These are phyloP conservation scores for Blastocystis sp. DNA, from an alignment of 352 stramenopile genomes.

Conservation along the genomic window DNA sequence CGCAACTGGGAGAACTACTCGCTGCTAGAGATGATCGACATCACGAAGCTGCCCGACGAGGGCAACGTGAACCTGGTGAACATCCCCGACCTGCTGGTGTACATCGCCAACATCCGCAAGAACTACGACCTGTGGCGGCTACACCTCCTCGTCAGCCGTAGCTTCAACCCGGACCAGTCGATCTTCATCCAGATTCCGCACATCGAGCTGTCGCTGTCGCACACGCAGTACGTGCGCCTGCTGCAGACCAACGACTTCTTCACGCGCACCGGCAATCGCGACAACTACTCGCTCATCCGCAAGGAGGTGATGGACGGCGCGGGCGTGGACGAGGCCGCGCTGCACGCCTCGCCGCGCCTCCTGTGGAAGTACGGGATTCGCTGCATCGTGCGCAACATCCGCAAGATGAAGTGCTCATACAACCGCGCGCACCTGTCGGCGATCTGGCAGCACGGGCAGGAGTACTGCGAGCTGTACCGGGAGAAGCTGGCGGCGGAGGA, in stretches of 20 bases:
- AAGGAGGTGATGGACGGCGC: constrained; percentile 5
- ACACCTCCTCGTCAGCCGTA: not conserved
- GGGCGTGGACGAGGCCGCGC: not conserved
- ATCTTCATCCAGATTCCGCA: constrained; percentile 61
- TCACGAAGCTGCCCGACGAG: constrained; percentile 13
- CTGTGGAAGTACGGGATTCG: constrained; percentile 50
- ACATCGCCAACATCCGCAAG: constrained; percentile 41
- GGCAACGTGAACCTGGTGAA: constrained; percentile 52
- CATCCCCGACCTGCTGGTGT: constrained; percentile 41
- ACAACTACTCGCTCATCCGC: constrained; percentile 59
- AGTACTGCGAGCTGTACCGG: constrained; percentile 27
- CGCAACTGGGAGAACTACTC: constrained; percentile 35
- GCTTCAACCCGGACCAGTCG: constrained; percentile 30
- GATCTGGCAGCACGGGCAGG: constrained; percentile 12
- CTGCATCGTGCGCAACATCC: constrained; percentile 58
- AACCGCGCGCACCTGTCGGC: constrained; percentile 14
- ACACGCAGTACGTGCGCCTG: constrained; percentile 49
- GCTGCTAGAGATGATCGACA: constrained; percentile 46
- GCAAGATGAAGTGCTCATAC: constrained; percentile 56
- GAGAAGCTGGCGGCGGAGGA: constrained; percentile 11
- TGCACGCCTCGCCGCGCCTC: not conserved
- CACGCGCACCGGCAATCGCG: constrained; percentile 57
- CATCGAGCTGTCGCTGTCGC: constrained; percentile 54
- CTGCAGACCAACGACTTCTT: constrained; percentile 57
- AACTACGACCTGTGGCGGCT: constrained; percentile 39